Evolutionary conservation across 768 basidiomycete genomes (phyloP), one percentile per base, ranked within the genome.

Genomic region (Cystobasidium tubakii): DNA sequence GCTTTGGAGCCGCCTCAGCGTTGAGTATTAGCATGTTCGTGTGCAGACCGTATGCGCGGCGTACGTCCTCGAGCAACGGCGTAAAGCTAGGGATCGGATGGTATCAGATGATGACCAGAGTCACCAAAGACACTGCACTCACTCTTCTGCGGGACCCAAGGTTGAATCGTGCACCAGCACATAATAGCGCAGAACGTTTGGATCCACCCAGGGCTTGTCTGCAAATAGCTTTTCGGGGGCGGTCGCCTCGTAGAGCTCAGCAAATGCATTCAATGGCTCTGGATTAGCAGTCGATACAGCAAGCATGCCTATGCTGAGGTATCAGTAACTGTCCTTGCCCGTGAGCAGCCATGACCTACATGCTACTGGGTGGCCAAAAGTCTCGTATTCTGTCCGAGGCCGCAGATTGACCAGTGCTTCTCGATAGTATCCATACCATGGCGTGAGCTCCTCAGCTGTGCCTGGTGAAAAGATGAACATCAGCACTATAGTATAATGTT

Each of bases 201-300:
- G 78, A 21, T 75, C 66, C 29, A 76, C 72, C 65, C 57, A 81
- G 0, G 79, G 77, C 29, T 75, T 63, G 34, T 69, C 62, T 6
- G 39, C 46, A 46, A 74, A 74, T 65, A 76, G 78, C 29, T 60
- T 69, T 15, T 54, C 66, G n/a, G 44, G 74, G 7, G 76, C 77
- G 1, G 77, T 73, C 39, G 66, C 62, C 25, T 77, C 77, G 77
- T 77, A 80, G 21, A 81, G 75, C 1, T n/a, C 7, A 4, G 78
- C 74, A 57, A 81, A 76, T 15, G 79, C 77, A 74, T 77, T 77
- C 33, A 81, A 66, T 0, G 80, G 80, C 57, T 80, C 79, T 6
- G 77, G 75, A 55, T 77, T 72, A 0, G 76, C 54, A n/a, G 80
- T 77, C 13, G 80, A 79, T 29, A 79, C 77, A 25, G 77, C 78